phyloP scores from a whole-genome alignment of 2,329 filamentous ascomycete genomes.

The Berkeleyomyces basicola region DNA sequence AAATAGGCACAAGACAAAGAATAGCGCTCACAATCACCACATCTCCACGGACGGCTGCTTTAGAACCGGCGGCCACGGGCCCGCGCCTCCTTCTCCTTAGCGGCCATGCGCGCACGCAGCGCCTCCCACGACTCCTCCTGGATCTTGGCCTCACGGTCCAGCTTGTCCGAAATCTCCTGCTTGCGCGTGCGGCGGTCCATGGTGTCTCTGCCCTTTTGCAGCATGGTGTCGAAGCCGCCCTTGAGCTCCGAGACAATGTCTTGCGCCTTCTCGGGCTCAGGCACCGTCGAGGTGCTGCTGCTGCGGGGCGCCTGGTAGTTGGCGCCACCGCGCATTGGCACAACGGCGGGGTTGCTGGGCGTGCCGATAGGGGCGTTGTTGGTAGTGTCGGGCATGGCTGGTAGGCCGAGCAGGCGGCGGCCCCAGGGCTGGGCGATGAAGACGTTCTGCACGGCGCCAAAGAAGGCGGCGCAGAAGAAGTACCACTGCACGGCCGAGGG shows the following conservation, averaged over 20 bases:
- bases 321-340: neutral
- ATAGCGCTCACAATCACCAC: neutral
- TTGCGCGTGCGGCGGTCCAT: slow-evolving; percentile 23
- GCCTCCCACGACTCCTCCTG: slow-evolving; percentile 19
- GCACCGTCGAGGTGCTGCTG: neutral
- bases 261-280: slow-evolving; percentile 15
- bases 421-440: slow-evolving; percentile 25
- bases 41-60: neutral
- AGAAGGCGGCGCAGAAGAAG: slow-evolving; percentile 25
- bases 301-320: slow-evolving; percentile 24
- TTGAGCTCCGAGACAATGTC: slow-evolving; percentile 23
- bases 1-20: neutral
- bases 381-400: slow-evolving; percentile 16
- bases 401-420: slow-evolving; percentile 25
- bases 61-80: slow-evolving; percentile 16
- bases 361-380: slow-evolving; percentile 13
- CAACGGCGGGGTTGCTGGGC: neutral
- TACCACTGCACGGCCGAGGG: slow-evolving; percentile 34
- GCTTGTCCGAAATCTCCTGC: slow-evolving; percentile 21
- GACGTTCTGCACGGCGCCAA: slow-evolving; percentile 21
- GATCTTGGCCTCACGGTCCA: slow-evolving; percentile 22
- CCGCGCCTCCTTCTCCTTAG: slow-evolving; percentile 26
- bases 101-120: slow-evolving; percentile 17
- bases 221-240: slow-evolving; percentile 24
- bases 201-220: slow-evolving; percentile 21